Evolutionary conservation across 2,329 filamentous ascomycete species (phyloP).

Genomic region (Pseudogymnoascus sp.): DNA sequence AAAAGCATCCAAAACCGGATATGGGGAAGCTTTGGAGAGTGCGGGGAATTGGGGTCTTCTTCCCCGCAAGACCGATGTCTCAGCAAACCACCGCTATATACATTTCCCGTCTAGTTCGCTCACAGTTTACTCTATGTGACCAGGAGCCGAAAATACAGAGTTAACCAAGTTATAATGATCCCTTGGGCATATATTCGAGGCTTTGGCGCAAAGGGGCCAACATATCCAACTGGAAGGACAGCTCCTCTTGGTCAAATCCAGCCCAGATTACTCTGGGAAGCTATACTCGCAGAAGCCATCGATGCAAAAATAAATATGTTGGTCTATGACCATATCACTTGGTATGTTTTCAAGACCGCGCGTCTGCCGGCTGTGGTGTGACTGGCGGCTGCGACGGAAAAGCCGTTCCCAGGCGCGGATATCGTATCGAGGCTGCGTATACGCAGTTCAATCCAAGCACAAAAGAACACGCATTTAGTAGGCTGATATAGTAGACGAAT

Average conservation of each 20-base stretch:
- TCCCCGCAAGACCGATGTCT: not conserved
- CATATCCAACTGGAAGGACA: not conserved
- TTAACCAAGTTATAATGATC: not conserved
- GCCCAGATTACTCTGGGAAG: not conserved
- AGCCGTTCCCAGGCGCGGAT: constrained; percentile 10
- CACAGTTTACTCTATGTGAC: not conserved
- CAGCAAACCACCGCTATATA: not conserved
- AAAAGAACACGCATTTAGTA: not conserved
- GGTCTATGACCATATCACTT: not conserved
- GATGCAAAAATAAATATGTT: not conserved
- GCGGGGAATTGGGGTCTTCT: not conserved
- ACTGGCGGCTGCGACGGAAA: constrained; percentile 12
- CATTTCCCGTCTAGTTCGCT: not conserved
- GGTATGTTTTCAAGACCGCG: not conserved
- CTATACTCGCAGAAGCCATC: not conserved
- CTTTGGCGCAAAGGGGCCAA: not conserved
- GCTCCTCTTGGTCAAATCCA: not conserved
- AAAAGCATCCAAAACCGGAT: not conserved
- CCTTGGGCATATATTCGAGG: not conserved
- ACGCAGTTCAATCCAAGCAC: not conserved
- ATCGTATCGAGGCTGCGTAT: not conserved
- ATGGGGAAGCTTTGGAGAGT: constrained; percentile 2
- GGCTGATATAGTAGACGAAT: not conserved
- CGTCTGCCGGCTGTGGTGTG: constrained; percentile 11
- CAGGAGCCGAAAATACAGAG: not conserved